Conservation (phyloP, 306 rosid species). For the Abrus precatorius region DNA sequence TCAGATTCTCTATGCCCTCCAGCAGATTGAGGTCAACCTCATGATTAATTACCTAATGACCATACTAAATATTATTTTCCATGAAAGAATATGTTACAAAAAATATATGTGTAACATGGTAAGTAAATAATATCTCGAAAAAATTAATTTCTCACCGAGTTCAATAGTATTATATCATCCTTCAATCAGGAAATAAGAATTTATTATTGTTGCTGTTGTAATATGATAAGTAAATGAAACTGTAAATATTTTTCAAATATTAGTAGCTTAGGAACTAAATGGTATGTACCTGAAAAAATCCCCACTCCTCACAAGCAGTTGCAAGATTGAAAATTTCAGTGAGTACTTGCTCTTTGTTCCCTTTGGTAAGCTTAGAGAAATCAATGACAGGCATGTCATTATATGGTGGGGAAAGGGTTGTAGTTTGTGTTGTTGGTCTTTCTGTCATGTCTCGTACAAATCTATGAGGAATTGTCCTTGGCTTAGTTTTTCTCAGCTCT, state of each 20-base stretch:
- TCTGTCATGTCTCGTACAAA: conserved; percentile 79
- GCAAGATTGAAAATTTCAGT: conserved; percentile 65
- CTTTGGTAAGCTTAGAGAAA: conserved; percentile 67
- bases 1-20: conserved; percentile 70
- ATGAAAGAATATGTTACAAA: not conserved
- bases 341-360: conserved; percentile 59
- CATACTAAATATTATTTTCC: conserved; percentile 44
- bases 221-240: conserved; percentile 2
- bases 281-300: conserved; percentile 88
- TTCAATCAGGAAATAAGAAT: too few relatives aligned
- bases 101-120: not conserved
- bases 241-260: not conserved
- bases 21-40: conserved; percentile 72
- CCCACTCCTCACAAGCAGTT: conserved; percentile 86
- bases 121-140: not conserved
- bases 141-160: too few relatives aligned
- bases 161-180: too few relatives aligned
- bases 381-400: conserved; percentile 78
- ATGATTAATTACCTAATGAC: conserved; percentile 78
- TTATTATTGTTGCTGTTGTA: too few relatives aligned
- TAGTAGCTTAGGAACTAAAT: not conserved
- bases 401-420: conserved; percentile 47
- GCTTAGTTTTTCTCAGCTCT: conserved; percentile 79
- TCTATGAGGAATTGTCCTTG: conserved; percentile 80
- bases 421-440: conserved; percentile 70